Conservation (phyloP, 1,284 basidiomycete genomes). For the Lentinula novae-zelandiae region DNA sequence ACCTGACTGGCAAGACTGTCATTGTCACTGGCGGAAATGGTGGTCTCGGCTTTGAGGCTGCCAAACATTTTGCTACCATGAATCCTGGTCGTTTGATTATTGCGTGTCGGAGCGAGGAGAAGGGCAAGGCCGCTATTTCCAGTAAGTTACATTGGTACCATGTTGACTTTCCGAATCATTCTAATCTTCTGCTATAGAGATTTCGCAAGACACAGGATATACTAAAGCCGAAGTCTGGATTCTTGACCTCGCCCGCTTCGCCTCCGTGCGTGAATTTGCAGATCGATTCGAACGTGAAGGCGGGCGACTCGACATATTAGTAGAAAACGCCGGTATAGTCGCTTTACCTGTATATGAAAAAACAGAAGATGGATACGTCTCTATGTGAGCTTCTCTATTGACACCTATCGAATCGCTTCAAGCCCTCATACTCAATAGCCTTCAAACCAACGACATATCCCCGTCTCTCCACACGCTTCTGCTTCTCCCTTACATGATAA, state of each 20-base stretch:
- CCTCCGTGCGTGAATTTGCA: constrained; percentile 34
- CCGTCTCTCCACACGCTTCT: constrained; percentile 25
- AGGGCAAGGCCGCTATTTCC: constrained; percentile 21
- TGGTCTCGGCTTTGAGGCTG: constrained; percentile 30
- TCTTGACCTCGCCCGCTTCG: constrained; percentile 34
- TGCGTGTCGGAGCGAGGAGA: constrained; percentile 24
- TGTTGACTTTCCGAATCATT: not conserved
- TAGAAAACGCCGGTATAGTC: constrained; percentile 35
- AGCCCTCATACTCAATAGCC: constrained; percentile 20
- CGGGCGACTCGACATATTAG: constrained; percentile 36
- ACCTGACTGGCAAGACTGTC: constrained; percentile 28
- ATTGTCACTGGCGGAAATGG: constrained; percentile 30
- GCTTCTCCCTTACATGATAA: constrained; percentile 27
- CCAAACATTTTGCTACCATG: constrained; percentile 29
- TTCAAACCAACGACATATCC: constrained; percentile 38
- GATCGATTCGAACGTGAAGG: constrained; percentile 33
- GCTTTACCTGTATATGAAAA: constrained; percentile 16
- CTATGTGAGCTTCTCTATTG: constrained; percentile 24
- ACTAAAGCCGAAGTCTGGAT: constrained; percentile 30
- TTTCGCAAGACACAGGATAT: constrained; percentile 29
- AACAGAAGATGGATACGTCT: constrained; percentile 35
- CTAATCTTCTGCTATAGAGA: constrained; percentile 18
- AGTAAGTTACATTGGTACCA: constrained; percentile 14
- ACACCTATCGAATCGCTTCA: not conserved
- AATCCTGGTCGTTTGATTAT: constrained; percentile 26